Evolutionary conservation across 352 stramenopile species (phyloP), one percentile per base, ranked within the genome.

Genomic region (Pythium plurisporium): DNA sequence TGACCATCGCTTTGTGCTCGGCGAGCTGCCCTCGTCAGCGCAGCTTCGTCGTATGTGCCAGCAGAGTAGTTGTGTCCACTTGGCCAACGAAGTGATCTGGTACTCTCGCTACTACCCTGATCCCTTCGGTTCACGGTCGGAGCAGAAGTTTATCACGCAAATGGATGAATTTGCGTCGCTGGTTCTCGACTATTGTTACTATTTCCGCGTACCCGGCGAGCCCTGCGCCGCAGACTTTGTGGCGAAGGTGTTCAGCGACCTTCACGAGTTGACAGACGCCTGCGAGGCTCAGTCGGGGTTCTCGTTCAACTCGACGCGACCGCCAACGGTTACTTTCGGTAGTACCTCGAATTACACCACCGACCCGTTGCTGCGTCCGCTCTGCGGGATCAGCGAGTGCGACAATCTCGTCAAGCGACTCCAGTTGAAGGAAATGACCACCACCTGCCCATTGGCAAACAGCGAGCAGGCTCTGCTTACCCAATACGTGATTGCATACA

Each of bases 361-460:
- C 36, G 36, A 9, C 8, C 5, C 40, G 19, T 6, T 27, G 14
- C 44, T 38, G 14, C 44, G 14, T 25, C 22, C 22, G 8, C 44
- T 51, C 26, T 51, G 44, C 44, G 27, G 29, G 2, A 8, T 36
- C 4, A 19, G 14, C 26, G 44, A 36, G 26, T 51, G 44, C 44
- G 44, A 37, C 25, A 51, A 51, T 27, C 44, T 51, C 15, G 19
- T 51, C 9, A 51, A 51, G 26, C 44, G 44, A 5, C 12, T 51
- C 26, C 7, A 51, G 15, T 9, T 38, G 9, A 38, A 51, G 27
- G 6, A 33, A 12, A 25, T 27, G 2, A 22, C 29, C 15, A 15
- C 22, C 26, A 51, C 27, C 11, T 51, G 44, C 19, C 30, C 30
- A 12, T 36, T 36, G 30, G 30, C 30, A 36, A 7, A 7, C 7